Conservation (phyloP, 2,329 filamentous ascomycete species). For the Raffaelea ambrosiae region DNA sequence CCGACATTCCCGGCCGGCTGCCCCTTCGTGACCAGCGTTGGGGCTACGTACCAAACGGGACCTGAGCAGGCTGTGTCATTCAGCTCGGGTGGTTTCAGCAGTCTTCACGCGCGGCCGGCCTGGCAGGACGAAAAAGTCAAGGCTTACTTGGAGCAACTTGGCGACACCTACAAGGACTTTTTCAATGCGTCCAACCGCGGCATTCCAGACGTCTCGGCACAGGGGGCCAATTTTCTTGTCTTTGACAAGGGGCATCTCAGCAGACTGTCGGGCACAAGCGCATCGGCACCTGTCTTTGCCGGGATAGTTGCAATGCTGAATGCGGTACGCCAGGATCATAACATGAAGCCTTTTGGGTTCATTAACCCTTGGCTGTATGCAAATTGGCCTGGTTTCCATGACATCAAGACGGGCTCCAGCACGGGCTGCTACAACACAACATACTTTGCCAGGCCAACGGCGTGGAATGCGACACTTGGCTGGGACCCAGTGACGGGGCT, state of each 20-base stretch:
- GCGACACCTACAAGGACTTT: conserved; percentile 30
- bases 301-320: conserved; percentile 34
- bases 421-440: conserved; percentile 15
- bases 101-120: conserved; percentile 30
- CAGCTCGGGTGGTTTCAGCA: conserved; percentile 37
- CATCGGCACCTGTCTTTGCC: conserved; percentile 31
- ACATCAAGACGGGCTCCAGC: conserved; percentile 17
- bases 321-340: conserved; percentile 27
- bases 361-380: conserved; percentile 33
- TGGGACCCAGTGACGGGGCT: conserved; percentile 25
- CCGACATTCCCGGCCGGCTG: conserved; percentile 27
- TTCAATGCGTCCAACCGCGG: conserved; percentile 36
- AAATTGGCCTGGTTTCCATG: conserved; percentile 16
- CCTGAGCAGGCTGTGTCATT: conserved; percentile 19
- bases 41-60: conserved; percentile 38
- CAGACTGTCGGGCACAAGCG: conserved; percentile 22
- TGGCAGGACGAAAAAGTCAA: conserved; percentile 31
- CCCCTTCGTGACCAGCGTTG: conserved; percentile 42
- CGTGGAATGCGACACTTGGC: conserved; percentile 22
- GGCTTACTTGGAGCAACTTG: conserved; percentile 30
- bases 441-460: conserved; percentile 7
- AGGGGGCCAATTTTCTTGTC: conserved; percentile 30
- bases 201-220: conserved; percentile 44
- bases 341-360: conserved; percentile 30
- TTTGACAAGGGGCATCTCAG: conserved; percentile 12